Evolutionary conservation across 78 protist genomes (phyloP).

Genomic region (Acrasis kona): DNA sequence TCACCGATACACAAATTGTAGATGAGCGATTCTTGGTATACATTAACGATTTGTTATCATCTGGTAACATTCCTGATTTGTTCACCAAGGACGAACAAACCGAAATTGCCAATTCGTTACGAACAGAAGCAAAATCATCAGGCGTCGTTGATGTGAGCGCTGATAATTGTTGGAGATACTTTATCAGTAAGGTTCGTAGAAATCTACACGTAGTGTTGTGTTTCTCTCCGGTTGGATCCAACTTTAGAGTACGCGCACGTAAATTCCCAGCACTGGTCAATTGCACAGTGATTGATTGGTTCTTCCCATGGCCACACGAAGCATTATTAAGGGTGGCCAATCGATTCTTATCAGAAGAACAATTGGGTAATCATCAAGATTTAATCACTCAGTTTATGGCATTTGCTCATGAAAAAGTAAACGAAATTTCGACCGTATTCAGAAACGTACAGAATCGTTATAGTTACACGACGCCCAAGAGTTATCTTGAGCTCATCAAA

Average conservation of each 20-base stretch:
- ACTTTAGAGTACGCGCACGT: slow-evolving; percentile 44
- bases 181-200: slow-evolving; percentile 40
- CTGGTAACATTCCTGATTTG: slow-evolving; percentile 66
- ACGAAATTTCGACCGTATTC: slow-evolving; percentile 8
- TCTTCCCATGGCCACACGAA: slow-evolving; percentile 74
- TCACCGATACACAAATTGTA: slow-evolving; percentile 65
- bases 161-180: slow-evolving; percentile 52
- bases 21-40: slow-evolving; percentile 52
- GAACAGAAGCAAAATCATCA: slow-evolving; percentile 40
- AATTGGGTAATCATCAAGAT: slow-evolving; percentile 6
- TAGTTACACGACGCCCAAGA: slow-evolving; percentile 80
- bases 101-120: slow-evolving; percentile 11
- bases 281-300: slow-evolving; percentile 64
- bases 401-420: slow-evolving; percentile 39
- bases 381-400: slow-evolving; percentile 61
- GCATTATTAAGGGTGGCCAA: slow-evolving; percentile 66
- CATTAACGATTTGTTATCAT: slow-evolving; percentile 60
- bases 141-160: slow-evolving; percentile 36
- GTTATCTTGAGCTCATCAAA: slow-evolving; percentile 66
- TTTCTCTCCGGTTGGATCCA: slow-evolving; percentile 66
- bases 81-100: slow-evolving; percentile 53
- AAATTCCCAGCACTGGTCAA: slow-evolving; percentile 64
- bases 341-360: slow-evolving; percentile 36
- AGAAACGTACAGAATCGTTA: slow-evolving; percentile 28
- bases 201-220: slow-evolving; percentile 52